phyloP scores from a whole-genome alignment of 768 basidiomycete species.

The Termitomyces sp. region DNA sequence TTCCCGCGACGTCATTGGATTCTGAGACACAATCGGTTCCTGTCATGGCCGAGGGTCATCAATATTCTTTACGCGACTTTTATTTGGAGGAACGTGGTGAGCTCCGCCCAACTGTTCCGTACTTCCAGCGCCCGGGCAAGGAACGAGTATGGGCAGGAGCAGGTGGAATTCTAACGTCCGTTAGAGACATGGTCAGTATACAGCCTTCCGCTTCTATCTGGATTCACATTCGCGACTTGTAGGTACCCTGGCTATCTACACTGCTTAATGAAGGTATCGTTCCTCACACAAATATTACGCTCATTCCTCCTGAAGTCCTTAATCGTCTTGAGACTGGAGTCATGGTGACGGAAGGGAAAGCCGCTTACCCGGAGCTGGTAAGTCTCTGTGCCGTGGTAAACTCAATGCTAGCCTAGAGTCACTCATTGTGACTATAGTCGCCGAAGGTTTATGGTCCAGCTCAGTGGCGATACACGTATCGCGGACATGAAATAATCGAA shows the following conservation, averaged over 20 bases:
- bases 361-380: conserved; percentile 30
- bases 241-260: conserved; percentile 31
- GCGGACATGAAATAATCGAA: conserved; percentile 35
- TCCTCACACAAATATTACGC: conserved; percentile 28
- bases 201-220: not conserved
- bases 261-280: conserved; percentile 33
- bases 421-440: conserved; percentile 19
- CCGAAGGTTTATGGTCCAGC: conserved; percentile 33
- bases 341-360: conserved; percentile 26
- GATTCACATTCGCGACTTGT: not conserved
- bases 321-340: conserved; percentile 30
- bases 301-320: conserved; percentile 29
- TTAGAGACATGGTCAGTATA: conserved; percentile 31
- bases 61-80: conserved; percentile 27
- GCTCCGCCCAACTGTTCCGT: conserved; percentile 28
- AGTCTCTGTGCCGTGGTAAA: not conserved
- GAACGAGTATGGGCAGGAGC: conserved; percentile 36
- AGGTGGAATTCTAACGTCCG: conserved; percentile 32
- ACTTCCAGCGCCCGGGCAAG: conserved; percentile 32
- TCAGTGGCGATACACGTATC: conserved; percentile 33
- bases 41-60: conserved; percentile 30
- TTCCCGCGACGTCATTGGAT: no score
- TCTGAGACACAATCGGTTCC: not conserved
- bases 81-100: conserved; percentile 24
- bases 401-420: not conserved